Evolutionary conservation across 1,139 yeast genomes (phyloP), one percentile per base, ranked within the genome.

Genomic region (Nadsonia starkeyi-henricii): DNA sequence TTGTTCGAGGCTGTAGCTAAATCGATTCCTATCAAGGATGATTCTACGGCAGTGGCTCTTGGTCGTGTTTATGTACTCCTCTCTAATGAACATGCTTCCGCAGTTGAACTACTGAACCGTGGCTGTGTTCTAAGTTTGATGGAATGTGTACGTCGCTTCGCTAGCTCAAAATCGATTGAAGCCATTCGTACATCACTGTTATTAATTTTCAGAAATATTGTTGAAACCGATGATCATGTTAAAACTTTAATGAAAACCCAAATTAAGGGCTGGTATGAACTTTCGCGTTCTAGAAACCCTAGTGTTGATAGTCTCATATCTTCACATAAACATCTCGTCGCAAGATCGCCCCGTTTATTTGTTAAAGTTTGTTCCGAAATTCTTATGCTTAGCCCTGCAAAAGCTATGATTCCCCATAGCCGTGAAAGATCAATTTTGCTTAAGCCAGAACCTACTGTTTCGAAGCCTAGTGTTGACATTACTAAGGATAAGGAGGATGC

Each of bases 181-280:
- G 58, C 66, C 18, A 62, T 70, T 20, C 58, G 60, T 30, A 58
- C 61, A 12, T 53, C 63, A 2, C 44, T 62, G 4, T 48, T 58
- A 19, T 67, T 78, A 21, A 67, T 86, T 28, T 63, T 81, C 3
- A 73, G 96, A 58, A 72, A 84, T 48, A 78, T 88, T 50, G 78
- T 80, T 59, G 97, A 89, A 60, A 74, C 78, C 1, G 64, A 67
- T 0, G 72, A 71, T 0, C 66, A 77, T 17, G 66, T 86, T 18
- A 67, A 70, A 26, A 66, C 67, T 19, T 66, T 75, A 44, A 75
- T 85, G 61, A 60, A 65, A 3, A 52, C 47, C 21, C 67, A 62
- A 43, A 55, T 64, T 41, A 52, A 51, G 28, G 48, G 20, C 62
- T 73, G 51, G 81, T 59, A 64, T 44, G 45, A 33, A 15, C 39